Evolutionary conservation across 2,329 filamentous ascomycete genomes (phyloP).

Genomic region (Raffaelea ambrosiae): DNA sequence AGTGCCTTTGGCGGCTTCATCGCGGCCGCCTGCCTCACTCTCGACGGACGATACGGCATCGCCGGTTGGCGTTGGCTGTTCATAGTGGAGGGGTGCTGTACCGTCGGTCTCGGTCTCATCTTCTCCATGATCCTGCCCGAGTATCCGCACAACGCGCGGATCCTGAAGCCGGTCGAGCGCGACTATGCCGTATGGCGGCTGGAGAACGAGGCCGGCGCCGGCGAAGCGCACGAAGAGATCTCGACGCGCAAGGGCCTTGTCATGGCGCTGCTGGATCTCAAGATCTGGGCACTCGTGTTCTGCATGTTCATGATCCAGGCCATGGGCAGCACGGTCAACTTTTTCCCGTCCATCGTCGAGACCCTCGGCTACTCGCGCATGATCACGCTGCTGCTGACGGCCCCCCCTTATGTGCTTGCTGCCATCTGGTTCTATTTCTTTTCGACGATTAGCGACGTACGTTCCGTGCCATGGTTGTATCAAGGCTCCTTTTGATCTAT

Average conservation of each 20-base stretch:
- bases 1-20: constrained; percentile 41
- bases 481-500: constrained; percentile 17
- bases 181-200: constrained; percentile 24
- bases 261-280: background rate
- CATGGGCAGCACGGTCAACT: constrained; percentile 24
- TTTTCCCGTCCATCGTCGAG: constrained; percentile 21
- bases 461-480: background rate
- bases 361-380: constrained; percentile 24
- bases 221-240: constrained; percentile 25
- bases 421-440: constrained; percentile 23
- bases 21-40: constrained; percentile 36
- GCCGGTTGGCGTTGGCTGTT: constrained; percentile 34
- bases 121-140: constrained; percentile 27
- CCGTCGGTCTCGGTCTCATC: constrained; percentile 25
- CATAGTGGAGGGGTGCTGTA: constrained; percentile 27
- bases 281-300: constrained; percentile 6
- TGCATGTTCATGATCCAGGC: constrained; percentile 22
- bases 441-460: constrained; percentile 3
- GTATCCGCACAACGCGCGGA: constrained; percentile 28
- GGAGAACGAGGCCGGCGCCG: constrained; percentile 25
- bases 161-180: constrained; percentile 18
- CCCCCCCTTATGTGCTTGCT: constrained; percentile 34
- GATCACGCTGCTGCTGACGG: constrained; percentile 34
- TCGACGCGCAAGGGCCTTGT: constrained; percentile 12
- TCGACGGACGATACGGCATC: constrained; percentile 37